phyloP scores from a whole-genome alignment of 768 basidiomycete genomes.

The Trametes elegans region DNA sequence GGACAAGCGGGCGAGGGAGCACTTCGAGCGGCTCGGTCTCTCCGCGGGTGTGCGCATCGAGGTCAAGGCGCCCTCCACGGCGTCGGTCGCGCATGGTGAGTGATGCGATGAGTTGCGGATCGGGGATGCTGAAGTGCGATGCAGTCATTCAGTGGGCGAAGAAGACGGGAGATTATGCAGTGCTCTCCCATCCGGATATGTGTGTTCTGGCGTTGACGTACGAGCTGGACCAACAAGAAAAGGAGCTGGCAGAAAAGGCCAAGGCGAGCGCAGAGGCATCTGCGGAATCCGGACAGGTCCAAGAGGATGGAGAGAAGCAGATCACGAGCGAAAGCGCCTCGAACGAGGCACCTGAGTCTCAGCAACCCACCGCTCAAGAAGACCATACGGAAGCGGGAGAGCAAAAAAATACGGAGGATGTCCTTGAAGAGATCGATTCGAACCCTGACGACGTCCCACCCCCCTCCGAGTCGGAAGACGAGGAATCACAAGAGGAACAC shows the following conservation, averaged over 20 bases:
- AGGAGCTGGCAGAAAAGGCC: conserved; percentile 26
- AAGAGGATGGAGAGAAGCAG: neutral
- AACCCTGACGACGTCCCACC: conserved; percentile 21
- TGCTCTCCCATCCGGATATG: conserved; percentile 88
- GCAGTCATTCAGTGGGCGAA: conserved; percentile 89
- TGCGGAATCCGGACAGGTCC: neutral
- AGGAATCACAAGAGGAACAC: neutral
- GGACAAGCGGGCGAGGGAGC: conserved; percentile 83
- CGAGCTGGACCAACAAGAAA: conserved; percentile 60
- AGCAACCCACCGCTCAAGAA: neutral
- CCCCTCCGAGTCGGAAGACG: conserved; percentile 5
- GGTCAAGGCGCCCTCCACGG: conserved; percentile 66
- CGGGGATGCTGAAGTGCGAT: conserved; percentile 17
- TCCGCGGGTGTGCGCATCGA: conserved; percentile 73
- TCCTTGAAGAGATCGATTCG: conserved; percentile 13
- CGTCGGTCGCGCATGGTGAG: conserved; percentile 64
- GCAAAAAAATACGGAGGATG: conserved; percentile 5
- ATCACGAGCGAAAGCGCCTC: neutral
- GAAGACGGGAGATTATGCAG: conserved; percentile 94
- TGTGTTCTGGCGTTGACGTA: conserved; percentile 88
- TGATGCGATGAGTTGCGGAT: neutral
- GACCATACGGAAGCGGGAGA: neutral
- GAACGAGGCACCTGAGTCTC: conserved; percentile 6
- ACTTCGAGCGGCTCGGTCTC: conserved; percentile 77
- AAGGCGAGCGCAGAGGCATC: neutral